Percentiles rank a stretch among this genome's conserved stretches.
These are phyloP conservation scores for Solanum medicagineum DNA, from an alignment of 257 asterid genomes.

Conservation along the genomic window DNA sequence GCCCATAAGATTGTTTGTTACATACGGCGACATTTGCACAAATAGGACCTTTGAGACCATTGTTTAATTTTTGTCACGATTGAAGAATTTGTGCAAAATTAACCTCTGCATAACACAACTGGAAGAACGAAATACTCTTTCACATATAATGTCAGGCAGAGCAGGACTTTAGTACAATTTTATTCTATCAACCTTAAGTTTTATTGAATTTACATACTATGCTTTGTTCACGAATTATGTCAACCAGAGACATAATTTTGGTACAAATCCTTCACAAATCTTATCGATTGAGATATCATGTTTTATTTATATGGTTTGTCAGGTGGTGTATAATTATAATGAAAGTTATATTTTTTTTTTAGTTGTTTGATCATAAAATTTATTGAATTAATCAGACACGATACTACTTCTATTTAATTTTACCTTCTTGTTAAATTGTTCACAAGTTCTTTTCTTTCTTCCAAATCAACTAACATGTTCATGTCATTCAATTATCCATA, in stretches of 20 bases:
- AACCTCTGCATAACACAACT: neutral
- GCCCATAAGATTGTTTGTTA: neutral
- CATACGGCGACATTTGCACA: neutral
- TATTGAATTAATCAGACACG: neutral
- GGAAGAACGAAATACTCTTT: neutral
- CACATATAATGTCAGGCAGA: neutral
- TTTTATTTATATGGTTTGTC: neutral
- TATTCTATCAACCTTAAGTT: neutral
- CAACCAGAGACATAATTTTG: neutral
- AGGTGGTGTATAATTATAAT: neutral
- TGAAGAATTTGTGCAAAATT: neutral
- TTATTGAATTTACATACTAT: neutral
- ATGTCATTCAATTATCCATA: neutral
- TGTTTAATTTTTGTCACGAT: neutral
- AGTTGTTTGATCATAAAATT: neutral
- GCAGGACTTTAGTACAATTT: no score
- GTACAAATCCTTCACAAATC: no score
- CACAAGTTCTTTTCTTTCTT: neutral
- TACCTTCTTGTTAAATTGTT: no score
- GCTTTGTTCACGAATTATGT: neutral
- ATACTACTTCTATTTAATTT: no score
- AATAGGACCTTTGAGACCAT: neutral
- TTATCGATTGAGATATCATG: no score
- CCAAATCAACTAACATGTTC: neutral
- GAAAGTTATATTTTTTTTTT: neutral